A percentile compares a stretch with the other conserved stretches of the same genome.
Conservation (phyloP, 2,329 filamentous ascomycete species). For the Monosporascus cannonballus region DNA sequence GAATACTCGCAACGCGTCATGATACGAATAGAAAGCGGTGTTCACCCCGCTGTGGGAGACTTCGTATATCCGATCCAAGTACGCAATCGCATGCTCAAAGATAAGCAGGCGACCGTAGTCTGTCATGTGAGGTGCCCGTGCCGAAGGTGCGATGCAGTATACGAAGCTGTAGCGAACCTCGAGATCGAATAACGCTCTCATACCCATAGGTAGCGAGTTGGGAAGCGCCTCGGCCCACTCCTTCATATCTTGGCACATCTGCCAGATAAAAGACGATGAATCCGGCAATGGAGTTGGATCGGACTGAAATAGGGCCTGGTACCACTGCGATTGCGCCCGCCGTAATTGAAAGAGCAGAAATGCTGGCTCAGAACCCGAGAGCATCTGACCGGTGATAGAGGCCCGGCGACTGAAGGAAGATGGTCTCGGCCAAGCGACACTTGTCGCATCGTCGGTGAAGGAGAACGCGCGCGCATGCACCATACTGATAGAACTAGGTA, state of each 20-base stretch:
- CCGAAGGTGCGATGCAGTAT: constrained; percentile 78
- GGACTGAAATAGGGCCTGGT: constrained; percentile 80
- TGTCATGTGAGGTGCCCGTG: constrained; percentile 63
- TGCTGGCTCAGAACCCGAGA: constrained; percentile 60
- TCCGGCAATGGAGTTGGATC: constrained; percentile 63
- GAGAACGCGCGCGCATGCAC: constrained; percentile 84
- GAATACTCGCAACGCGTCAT: constrained; percentile 80
- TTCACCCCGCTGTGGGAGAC: constrained; percentile 55
- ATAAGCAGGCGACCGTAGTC: constrained; percentile 75
- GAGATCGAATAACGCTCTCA: constrained; percentile 74
- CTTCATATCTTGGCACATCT: constrained; percentile 68
- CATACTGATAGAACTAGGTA: constrained; percentile 62
- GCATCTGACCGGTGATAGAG: constrained; percentile 35
- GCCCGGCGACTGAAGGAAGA: constrained; percentile 36
- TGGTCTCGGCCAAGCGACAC: constrained; percentile 67
- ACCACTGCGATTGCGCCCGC: constrained; percentile 82
- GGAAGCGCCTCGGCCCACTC: constrained; percentile 79
- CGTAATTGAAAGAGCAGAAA: constrained; percentile 76
- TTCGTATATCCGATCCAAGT: constrained; percentile 67
- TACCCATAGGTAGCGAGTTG: constrained; percentile 53
- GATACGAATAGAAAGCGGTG: constrained; percentile 71
- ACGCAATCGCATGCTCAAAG: constrained; percentile 82
- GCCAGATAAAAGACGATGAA: constrained; percentile 66
- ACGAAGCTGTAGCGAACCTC: constrained; percentile 89
- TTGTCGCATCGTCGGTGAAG: constrained; percentile 82